phyloP scores from a whole-genome alignment of 768 basidiomycete genomes.

The Calocybe cyanea region DNA sequence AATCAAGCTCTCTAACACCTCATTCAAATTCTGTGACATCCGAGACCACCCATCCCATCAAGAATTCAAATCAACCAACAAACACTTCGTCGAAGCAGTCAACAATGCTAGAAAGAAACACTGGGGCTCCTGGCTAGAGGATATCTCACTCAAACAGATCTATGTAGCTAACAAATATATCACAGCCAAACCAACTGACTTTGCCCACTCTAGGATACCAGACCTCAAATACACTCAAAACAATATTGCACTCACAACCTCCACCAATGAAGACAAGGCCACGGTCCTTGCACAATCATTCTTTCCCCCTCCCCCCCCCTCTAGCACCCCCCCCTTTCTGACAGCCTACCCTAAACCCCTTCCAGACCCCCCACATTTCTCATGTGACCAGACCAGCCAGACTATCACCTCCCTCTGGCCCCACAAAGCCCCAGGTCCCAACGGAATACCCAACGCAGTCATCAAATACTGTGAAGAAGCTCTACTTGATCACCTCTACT shows the following conservation, averaged over 20 bases:
- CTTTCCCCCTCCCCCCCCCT: conserved; percentile 14
- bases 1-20: neutral
- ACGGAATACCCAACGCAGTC: conserved; percentile 18
- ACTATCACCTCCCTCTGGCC: conserved; percentile 18
- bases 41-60: neutral
- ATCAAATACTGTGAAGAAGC: conserved; percentile 13
- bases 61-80: neutral
- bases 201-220: neutral
- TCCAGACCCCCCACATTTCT: neutral
- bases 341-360: conserved; percentile 12
- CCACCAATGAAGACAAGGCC: conserved; percentile 4
- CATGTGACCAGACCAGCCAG: neutral
- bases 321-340: neutral
- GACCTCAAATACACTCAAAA: neutral
- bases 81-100: neutral
- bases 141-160: neutral
- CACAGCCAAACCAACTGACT: conserved; percentile 2
- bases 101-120: neutral
- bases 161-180: conserved; percentile 5
- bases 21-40: neutral
- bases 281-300: conserved; percentile 9
- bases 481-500: conserved; percentile 12
- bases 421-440: conserved; percentile 25
- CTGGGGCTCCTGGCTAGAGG: conserved; percentile 9
- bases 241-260: neutral